These are phyloP conservation scores for Diaporthe australafricana DNA, from an alignment of 2,329 filamentous ascomycete genomes.

Conservation along the genomic window DNA sequence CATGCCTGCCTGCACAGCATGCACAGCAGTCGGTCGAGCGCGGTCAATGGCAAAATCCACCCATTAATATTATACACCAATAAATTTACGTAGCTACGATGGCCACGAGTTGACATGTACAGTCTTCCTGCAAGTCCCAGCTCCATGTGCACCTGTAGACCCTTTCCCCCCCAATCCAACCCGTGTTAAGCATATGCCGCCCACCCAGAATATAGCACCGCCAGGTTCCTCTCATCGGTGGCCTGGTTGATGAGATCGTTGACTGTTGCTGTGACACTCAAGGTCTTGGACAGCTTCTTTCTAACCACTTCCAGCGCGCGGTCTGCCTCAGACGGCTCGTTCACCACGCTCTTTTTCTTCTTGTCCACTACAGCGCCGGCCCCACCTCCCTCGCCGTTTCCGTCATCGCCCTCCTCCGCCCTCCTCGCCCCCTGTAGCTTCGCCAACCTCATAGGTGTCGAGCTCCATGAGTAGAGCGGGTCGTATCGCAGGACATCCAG, in stretches of 20 bases:
- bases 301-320: slow-evolving; percentile 91
- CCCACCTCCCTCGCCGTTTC: slow-evolving; percentile 50
- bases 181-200: slow-evolving; percentile 53
- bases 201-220: slow-evolving; percentile 83
- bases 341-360: slow-evolving; percentile 58
- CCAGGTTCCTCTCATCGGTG: slow-evolving; percentile 91
- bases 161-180: background rate
- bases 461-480: slow-evolving; percentile 94
- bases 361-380: slow-evolving; percentile 40
- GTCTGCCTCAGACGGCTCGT: slow-evolving; percentile 82
- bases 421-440: slow-evolving; percentile 73
- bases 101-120: background rate
- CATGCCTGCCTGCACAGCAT: too few species aligned
- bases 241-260: slow-evolving; percentile 98
- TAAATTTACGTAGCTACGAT: background rate
- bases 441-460: slow-evolving; percentile 76
- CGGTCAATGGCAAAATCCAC: background rate
- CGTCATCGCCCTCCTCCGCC: slow-evolving; percentile 52
- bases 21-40: background rate
- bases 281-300: slow-evolving; percentile 93
- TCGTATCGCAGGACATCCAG: slow-evolving; percentile 98
- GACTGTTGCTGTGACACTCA: slow-evolving; percentile 95
- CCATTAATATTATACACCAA: background rate
- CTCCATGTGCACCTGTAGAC: background rate
- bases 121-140: background rate